Percentiles rank a stretch among this genome's conserved stretches.
phyloP scores from a whole-genome alignment of 768 basidiomycete genomes.

The Leucogyrophana mollusca region DNA sequence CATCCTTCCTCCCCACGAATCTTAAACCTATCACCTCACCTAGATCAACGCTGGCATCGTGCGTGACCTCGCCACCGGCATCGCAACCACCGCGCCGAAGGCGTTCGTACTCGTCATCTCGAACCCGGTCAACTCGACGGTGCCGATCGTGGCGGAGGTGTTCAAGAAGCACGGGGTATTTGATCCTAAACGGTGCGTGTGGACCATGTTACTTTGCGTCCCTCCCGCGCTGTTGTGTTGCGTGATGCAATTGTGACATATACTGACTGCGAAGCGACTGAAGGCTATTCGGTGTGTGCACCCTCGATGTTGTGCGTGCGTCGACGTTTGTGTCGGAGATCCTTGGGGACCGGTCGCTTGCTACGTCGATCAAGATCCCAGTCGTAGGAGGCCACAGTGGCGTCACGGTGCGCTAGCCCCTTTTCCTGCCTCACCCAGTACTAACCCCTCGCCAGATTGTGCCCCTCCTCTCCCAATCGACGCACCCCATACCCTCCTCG shows the following conservation, averaged over 20 bases:
- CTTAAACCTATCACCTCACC: slow-evolving; percentile 1
- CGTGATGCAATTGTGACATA: too few relatives aligned
- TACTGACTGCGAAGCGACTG: background rate
- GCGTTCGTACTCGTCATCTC: slow-evolving; percentile 96
- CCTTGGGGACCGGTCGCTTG: slow-evolving; percentile 58
- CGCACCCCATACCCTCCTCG: slow-evolving; percentile 67
- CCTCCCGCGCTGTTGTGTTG: too few relatives aligned
- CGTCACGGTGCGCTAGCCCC: slow-evolving; percentile 59
- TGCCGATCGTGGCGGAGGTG: slow-evolving; percentile 94
- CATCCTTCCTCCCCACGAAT: background rate
- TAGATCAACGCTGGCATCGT: slow-evolving; percentile 99
- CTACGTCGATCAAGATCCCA: slow-evolving; percentile 70
- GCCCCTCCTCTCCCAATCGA: slow-evolving; percentile 89
- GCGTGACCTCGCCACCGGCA: slow-evolving; percentile 86
- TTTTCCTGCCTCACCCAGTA: background rate
- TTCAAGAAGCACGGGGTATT: slow-evolving; percentile 91
- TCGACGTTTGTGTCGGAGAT: slow-evolving; percentile 92
- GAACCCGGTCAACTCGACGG: slow-evolving; percentile 99
- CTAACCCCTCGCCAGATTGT: slow-evolving; percentile 59
- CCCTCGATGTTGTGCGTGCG: slow-evolving; percentile 96
- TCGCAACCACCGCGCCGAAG: slow-evolving; percentile 81
- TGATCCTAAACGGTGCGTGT: slow-evolving; percentile 87
- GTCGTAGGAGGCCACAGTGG: slow-evolving; percentile 96
- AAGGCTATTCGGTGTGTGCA: slow-evolving; percentile 97
- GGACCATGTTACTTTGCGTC: too few relatives aligned